Base-by-base conservation (phyloP, 2,329 filamentous ascomycete species). In the Penicillium fuscoglaucum region DNA sequence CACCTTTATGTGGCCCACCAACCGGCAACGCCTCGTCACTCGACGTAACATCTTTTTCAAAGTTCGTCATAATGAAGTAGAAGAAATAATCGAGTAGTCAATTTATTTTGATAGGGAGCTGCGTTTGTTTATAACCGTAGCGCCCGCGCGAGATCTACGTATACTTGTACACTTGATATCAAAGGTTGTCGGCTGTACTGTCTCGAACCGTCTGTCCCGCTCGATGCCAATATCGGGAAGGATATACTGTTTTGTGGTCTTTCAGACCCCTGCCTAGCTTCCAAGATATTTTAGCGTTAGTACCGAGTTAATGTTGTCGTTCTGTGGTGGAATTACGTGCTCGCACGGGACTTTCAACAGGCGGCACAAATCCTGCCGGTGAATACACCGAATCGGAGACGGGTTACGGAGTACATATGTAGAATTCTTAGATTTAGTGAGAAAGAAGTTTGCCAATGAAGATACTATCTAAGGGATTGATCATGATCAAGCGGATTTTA, bases 321-420 rank as follows among this genome's bases (percentile, higher is more conserved):
- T 62, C 44, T 62, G 48, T 43, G 48, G 52, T 45, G 55, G 31
- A 44, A 72, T 73, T 71, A 72, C 71, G 71, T 73, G 71, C 70
- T 72, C 62, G 66, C 68, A 68, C 64, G 65, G 64, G 48, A 52
- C 50, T 37, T 21, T n/a, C 15, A 37, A 6, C 1, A 53, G 21
- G 40, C 52, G 43, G 49, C 53, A 52, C 44, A 57, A 43, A n/a
- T 12, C 21, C 31, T 48, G 7, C 13, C 39, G 5, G 21, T 6
- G 7, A 35, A 28, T 29, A 19, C 9, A 13, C 29, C 3, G 21
- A 41, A 10, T 21, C 40, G n/a, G 26, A 40, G 40, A 45, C 8
- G 10, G 15, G 19, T 24, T 24, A 21, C 19, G 19, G 19, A 21
- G 19, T 21, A 21, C 19, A 21, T 21, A 21, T 21, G 19, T 21